These are phyloP conservation scores for Triangularia verruculosa DNA, from an alignment of 2,329 filamentous ascomycete genomes.

Conservation along the genomic window DNA sequence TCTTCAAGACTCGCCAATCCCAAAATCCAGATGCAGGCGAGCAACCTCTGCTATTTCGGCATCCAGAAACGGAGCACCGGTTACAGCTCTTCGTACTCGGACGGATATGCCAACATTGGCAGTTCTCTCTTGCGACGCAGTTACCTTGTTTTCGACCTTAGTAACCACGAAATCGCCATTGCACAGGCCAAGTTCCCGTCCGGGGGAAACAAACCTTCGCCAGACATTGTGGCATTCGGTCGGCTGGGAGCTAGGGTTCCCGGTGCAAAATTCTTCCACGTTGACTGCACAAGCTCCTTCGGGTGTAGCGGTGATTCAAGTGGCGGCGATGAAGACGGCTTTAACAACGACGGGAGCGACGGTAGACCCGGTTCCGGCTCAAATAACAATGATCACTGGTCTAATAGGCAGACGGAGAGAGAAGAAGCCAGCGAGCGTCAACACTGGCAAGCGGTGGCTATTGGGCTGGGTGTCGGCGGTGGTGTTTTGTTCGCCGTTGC, in stretches of 20 bases:
- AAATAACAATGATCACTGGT: too few species aligned
- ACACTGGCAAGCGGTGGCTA: slow-evolving; percentile 20
- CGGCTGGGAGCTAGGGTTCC: slow-evolving; percentile 29
- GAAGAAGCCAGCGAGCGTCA: background rate
- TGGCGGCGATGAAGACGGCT: background rate
- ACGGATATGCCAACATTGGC: slow-evolving; percentile 25
- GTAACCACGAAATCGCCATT: slow-evolving; percentile 33
- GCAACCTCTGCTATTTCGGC: slow-evolving; percentile 31
- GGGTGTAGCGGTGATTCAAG: background rate
- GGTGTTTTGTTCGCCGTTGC: slow-evolving; percentile 18
- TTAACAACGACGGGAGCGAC: too few species aligned
- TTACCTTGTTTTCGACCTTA: slow-evolving; percentile 36
- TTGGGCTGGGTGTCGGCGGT: slow-evolving; percentile 22
- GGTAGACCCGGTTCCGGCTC: too few species aligned
- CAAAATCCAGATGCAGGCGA: background rate
- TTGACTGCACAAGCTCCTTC: background rate
- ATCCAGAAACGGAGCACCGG: slow-evolving; percentile 29
- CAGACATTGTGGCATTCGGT: slow-evolving; percentile 30
- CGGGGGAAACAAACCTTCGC: slow-evolving; percentile 8
- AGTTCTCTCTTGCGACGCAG: slow-evolving; percentile 31
- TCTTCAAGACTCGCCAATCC: background rate
- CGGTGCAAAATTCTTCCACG: slow-evolving; percentile 22
- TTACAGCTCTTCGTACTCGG: background rate
- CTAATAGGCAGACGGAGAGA: background rate
- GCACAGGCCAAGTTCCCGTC: slow-evolving; percentile 30